A percentile compares a stretch with the other conserved stretches of the same genome.
phyloP scores from a whole-genome alignment of 2,329 filamentous ascomycete species.

The Pyrenophora tritici-repentis region DNA sequence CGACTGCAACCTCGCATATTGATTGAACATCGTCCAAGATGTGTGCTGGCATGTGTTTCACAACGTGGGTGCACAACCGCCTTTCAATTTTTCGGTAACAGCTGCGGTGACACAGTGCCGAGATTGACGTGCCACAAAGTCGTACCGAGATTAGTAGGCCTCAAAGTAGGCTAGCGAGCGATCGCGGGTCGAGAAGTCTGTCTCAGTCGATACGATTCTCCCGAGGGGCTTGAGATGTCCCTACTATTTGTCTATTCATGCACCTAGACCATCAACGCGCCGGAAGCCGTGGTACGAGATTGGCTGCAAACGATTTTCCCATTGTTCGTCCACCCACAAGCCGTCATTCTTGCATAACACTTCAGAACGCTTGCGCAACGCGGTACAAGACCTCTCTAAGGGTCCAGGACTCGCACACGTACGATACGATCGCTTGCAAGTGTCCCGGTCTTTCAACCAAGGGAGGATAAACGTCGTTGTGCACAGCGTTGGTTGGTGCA shows the following conservation, averaged over 20 bases:
- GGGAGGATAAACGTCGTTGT: conserved; percentile 23
- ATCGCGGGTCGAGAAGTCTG: not conserved
- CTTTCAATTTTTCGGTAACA: conserved; percentile 23
- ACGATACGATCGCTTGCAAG: conserved; percentile 15
- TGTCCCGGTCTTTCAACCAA: conserved; percentile 8
- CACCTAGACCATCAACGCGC: not conserved
- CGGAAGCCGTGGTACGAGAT: conserved; percentile 14
- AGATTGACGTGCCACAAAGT: conserved; percentile 25
- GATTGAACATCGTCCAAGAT: conserved; percentile 4
- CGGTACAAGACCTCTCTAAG: conserved; percentile 19
- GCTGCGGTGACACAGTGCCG: conserved; percentile 24
- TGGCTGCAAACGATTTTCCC: conserved; percentile 11
- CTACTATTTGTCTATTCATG: not conserved
- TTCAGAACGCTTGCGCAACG: conserved; percentile 22
- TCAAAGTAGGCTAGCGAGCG: conserved; percentile 2
- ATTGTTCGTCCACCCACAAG: conserved; percentile 17
- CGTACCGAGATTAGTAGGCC: conserved; percentile 3
- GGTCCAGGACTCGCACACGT: conserved; percentile 15
- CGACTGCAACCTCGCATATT: not conserved
- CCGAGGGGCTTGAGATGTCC: too few relatives aligned
- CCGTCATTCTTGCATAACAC: conserved; percentile 23
- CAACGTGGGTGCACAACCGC: conserved; percentile 11
- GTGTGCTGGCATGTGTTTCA: conserved; percentile 36
- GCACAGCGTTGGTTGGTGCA: conserved; percentile 18
- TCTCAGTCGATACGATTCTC: not conserved